Evolutionary conservation across 2,329 filamentous ascomycete genomes (phyloP).

Genomic region (Fusarium sublunatum): DNA sequence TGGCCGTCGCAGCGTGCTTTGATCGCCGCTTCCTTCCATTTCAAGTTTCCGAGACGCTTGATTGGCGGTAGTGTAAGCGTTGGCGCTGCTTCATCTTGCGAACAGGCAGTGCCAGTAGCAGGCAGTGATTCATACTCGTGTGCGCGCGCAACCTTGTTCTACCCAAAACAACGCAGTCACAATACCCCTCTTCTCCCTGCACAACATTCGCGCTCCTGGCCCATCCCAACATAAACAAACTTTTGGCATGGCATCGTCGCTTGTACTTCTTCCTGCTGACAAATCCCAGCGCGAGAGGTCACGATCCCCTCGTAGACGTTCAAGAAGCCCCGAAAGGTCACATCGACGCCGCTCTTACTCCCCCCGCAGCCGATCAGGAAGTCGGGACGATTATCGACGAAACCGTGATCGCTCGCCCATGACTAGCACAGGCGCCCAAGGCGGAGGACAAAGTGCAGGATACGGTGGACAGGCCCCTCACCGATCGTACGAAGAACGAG

Average conservation of each 20-base stretch:
- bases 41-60: conserved; percentile 6
- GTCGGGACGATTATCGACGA: conserved; percentile 81
- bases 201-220: conserved; percentile 7
- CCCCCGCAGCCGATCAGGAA: conserved; percentile 79
- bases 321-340: conserved; percentile 80
- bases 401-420: conserved; percentile 85
- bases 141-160: conserved; percentile 19
- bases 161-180: conserved; percentile 17
- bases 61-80: not conserved
- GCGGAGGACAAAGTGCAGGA: conserved; percentile 76
- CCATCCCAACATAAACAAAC: conserved; percentile 18
- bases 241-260: conserved; percentile 32
- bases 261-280: conserved; percentile 44
- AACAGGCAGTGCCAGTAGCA: not conserved
- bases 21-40: conserved; percentile 9
- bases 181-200: conserved; percentile 22
- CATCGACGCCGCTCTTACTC: conserved; percentile 81
- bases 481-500: conserved; percentile 86
- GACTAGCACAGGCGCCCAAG: conserved; percentile 75
- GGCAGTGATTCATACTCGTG: conserved; percentile 31
- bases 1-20: conserved; percentile 27
- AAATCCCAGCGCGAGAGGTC: conserved; percentile 80
- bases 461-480: conserved; percentile 71
- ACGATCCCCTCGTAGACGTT: conserved; percentile 82
- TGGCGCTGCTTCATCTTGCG: conserved; percentile 8